Base-by-base conservation (phyloP, 129 eudicot genomes). In the Pittosporum tobira region DNA sequence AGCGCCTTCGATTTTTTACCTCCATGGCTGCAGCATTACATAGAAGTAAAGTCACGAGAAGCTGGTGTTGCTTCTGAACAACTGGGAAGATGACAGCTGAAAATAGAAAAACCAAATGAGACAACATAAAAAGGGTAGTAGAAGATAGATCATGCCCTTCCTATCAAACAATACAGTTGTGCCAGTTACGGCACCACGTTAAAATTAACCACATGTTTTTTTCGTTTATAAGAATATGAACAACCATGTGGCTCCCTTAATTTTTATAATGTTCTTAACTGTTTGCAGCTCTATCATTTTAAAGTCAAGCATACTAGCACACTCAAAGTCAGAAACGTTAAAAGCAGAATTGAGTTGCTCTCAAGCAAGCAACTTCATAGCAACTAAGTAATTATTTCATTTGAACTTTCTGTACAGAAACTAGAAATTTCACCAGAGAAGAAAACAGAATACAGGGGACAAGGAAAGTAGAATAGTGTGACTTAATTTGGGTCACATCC, bases 11-110 rank as follows among this genome's bases (percentile, higher is more conserved):
- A 21, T 65, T 25, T 31, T 19, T 70, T 73, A 90, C 98, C 99
- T 91, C 99, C 99, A 91, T 91, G 51, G 99, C 65, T 58, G 78
- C 94, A 45, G 99, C 99, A 91, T 91, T 91, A 68, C 99, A 91
- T 53, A 91, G 79, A 60, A 91, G 99, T 83, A 91, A 70, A 16
- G 99, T 91, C 73, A 91, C 99, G 25, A 91, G 96, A 61, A 91
- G 94, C 65, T 86, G 96, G 42, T 91, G 99, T 64, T 91, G 99
- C 77, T 91, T 91, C 84, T 91, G 87, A 65, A 91, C 90, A 70
- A 91, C 96, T 3, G 99, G 99, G 50, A 81, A 71, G 81, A 91
- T 91, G 34, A 73, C 68, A 68, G 85, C 99, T 91, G 88, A 44
- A 79, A 59, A 70, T 42, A 64, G 53, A n/a, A 8, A 57, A 34